A percentile compares a stretch with the other conserved stretches of the same genome.
Evolutionary conservation across 169 alveolate species (phyloP).

Genomic region (Eimeria tenella): DNA sequence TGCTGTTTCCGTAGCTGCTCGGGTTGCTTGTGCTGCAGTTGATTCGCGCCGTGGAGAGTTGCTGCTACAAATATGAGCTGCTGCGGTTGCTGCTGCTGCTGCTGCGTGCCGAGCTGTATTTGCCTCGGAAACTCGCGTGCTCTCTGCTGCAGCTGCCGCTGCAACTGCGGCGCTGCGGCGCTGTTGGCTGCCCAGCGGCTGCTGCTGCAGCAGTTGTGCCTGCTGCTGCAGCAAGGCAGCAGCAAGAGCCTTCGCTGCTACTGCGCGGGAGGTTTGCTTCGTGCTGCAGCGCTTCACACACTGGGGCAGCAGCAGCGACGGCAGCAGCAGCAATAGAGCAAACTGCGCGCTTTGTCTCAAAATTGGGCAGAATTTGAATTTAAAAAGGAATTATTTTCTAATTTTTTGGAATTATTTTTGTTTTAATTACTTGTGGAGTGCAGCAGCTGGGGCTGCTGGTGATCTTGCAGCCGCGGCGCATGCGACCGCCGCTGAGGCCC

Average conservation of each 20-base stretch:
- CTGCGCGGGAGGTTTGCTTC: too few relatives aligned
- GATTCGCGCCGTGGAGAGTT: not conserved
- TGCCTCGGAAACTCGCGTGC: not conserved
- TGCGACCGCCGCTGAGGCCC: too few relatives aligned
- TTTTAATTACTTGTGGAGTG: not conserved
- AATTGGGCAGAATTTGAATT: not conserved
- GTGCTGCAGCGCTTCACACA: not conserved
- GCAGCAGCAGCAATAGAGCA: not conserved
- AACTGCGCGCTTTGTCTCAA: not conserved
- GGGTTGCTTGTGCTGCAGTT: not conserved
- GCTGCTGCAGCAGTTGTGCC: not conserved
- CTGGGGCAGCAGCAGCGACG: constrained; percentile 6
- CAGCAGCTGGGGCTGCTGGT: too few relatives aligned
- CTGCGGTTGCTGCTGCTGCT: not conserved
- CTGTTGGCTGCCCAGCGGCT: not conserved
- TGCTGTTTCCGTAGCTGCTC: too few relatives aligned
- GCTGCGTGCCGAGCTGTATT: not conserved
- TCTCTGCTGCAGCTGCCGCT: constrained; percentile 1
- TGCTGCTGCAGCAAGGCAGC: constrained; percentile 12
- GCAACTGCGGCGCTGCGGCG: not conserved
- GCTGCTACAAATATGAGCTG: not conserved
- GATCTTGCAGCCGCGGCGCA: too few relatives aligned
- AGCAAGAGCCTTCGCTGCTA: not conserved
- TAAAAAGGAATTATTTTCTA: not conserved
- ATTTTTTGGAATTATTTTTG: not conserved